Base-by-base conservation (phyloP, 257 asterid genomes). In the Nicotiana paniculata region DNA sequence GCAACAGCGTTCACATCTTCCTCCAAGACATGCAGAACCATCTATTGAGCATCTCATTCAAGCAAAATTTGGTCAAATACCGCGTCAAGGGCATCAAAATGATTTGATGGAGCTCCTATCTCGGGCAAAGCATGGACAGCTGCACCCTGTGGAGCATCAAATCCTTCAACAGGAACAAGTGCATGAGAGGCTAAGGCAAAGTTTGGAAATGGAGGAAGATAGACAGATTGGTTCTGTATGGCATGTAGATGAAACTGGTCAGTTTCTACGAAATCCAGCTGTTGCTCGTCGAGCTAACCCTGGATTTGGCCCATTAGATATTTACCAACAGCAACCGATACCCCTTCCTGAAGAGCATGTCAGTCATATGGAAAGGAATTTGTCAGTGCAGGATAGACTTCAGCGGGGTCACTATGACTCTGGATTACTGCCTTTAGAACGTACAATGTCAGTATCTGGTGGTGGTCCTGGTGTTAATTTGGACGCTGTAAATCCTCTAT, bases 151-250 rank as follows among this genome's bases (percentile, higher is more conserved):
- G 88, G 98, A 94, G 78, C 98, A 91, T 58, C 98, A 96, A 89
- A 81, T 91, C 65, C 87, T 87, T 86, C 98, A 90, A 84, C 99
- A 91, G 77, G 98, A 93, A 79, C 98, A 88, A 86, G 67, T 90
- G 68, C 97, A 88, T 78, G 97, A 91, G 72, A 96, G 96, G 91
- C 96, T 93, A 86, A 93, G 96, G 85, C 99, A 94, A 87, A 87
- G 92, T 32, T 17, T 93, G 87, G 98, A 92, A 87, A 88, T 96
- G 95, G 99, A 94, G 86, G 96, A 92, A 79, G 98, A 92, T 55
- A 90, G 95, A 85, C 91, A 90, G 85, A 80, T 84, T 70, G 87
- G 87, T 89, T 83, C 90, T 79, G 88, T 89, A 11, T 92, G 98
- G 98, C 90, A 92, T 11, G 89, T 85, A 83, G 97, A 94, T 72